Base-by-base conservation (phyloP, 2,329 filamentous ascomycete genomes). In the Colletotrichum endophyticum region DNA sequence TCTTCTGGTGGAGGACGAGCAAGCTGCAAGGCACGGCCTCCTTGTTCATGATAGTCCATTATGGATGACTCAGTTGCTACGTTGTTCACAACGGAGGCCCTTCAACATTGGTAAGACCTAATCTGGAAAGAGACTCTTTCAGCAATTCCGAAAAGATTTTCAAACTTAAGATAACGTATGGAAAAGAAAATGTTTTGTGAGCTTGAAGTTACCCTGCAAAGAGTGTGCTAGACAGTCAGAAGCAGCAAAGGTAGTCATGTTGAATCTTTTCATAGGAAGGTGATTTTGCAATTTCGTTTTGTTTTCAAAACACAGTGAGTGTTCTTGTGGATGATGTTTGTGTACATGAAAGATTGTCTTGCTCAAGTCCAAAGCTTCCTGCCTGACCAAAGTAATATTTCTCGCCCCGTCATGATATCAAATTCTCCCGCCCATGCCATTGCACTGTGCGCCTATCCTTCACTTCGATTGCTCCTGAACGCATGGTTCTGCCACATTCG, bases 371-470 rank as follows among this genome's bases (percentile, higher is more conserved):
- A 11, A 49, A 49, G n/a, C 44, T 22, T 49, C 5, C 16, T 13
- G 44, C 0, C 44, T 4, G 11, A 49, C 1, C 3, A 22, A 22
- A 49, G n/a, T 49, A 11, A 2, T 13, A 49, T 49, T 22, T 53
- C n/a, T 25, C n/a, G 0, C n/a, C 44, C n/a, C n/a, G 1, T 19
- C 44, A 53, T 53, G 44, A 3, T 53, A 8, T 5, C 11, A 8
- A 22, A 22, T 11, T 0, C n/a, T 53, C 44, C n/a, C 0, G 44
- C n/a, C 44, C 44, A 22, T 13, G 12, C 13, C n/a, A n/a, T 53
- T 5, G 3, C n/a, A 53, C 7, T 13, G 6, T 49, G n/a, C 3
- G 4, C 11, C n/a, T n/a, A 22, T n/a, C n/a, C n/a, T 53, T 4
- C 44, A 0, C 6, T 53, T 12, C 1, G 7, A 4, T 13, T 3